A percentile compares a stretch with the other conserved stretches of the same genome.
Evolutionary conservation across 805 yeast genomes (phyloP).

Genomic region (Zygosaccharomyces gambellarensis): DNA sequence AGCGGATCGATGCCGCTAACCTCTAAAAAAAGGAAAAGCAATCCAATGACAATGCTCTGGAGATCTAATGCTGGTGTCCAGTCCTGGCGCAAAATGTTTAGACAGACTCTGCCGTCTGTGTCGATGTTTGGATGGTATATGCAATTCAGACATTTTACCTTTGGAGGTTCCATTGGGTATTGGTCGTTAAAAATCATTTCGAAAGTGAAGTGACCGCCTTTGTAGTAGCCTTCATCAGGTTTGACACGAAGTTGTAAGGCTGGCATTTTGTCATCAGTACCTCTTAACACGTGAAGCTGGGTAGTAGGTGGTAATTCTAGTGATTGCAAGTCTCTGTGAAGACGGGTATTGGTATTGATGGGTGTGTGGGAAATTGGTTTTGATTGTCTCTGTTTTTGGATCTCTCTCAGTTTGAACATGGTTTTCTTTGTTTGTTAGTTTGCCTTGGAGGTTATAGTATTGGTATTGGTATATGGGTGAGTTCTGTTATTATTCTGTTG

Average conservation of each 20-base stretch:
- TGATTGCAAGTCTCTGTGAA: conserved; percentile 25
- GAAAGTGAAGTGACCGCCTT: conserved; percentile 45
- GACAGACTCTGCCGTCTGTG: conserved; percentile 81
- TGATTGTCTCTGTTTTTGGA: neutral
- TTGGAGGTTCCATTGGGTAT: conserved; percentile 92
- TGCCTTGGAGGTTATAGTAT: neutral
- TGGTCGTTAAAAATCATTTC: conserved; percentile 59
- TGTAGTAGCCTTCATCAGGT: conserved; percentile 32
- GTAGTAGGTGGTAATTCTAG: conserved; percentile 28
- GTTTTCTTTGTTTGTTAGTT: neutral
- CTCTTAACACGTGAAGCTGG: conserved; percentile 6
- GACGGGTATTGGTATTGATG: conserved; percentile 11
- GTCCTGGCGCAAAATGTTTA: conserved; percentile 87
- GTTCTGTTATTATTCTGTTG: too few species aligned
- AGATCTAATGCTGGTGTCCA: conserved; percentile 92
- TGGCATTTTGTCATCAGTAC: conserved; percentile 13
- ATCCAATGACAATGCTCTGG: conserved; percentile 76
- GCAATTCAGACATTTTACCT: conserved; percentile 61
- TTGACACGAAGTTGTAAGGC: conserved; percentile 16
- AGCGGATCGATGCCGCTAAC: conserved; percentile 92
- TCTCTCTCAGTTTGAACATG: conserved; percentile 4
- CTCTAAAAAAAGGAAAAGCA: conserved; percentile 78
- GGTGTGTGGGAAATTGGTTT: neutral
- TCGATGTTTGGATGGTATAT: conserved; percentile 96
- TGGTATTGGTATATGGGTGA: neutral